A percentile compares a stretch with the other conserved stretches of the same genome.
Conservation (phyloP, 2,329 filamentous ascomycete species). For the Aspergillus ochraceoroseus region DNA sequence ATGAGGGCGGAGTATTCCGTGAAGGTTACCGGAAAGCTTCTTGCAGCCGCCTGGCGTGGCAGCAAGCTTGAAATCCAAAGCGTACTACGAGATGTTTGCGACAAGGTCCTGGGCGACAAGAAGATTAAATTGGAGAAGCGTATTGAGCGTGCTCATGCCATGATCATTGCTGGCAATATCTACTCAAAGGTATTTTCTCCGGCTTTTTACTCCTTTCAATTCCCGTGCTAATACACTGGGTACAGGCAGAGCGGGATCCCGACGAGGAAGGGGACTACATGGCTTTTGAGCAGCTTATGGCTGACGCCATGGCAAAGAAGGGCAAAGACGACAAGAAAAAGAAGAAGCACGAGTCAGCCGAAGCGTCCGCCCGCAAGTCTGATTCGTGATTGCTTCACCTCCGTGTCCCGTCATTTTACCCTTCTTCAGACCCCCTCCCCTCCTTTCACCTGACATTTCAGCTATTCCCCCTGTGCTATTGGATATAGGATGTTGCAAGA, state of each 20-base stretch:
- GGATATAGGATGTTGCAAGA: conserved; percentile 10
- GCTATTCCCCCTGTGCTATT: conserved; percentile 6
- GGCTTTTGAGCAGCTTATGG: conserved; percentile 96
- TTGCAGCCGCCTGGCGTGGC: conserved; percentile 92
- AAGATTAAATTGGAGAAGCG: conserved; percentile 78
- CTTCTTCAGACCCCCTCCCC: not conserved
- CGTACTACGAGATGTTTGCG: conserved; percentile 90
- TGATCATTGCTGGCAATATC: conserved; percentile 83
- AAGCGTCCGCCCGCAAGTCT: conserved; percentile 12
- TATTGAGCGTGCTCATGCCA: conserved; percentile 81
- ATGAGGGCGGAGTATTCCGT: conserved; percentile 93
- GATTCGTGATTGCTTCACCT: conserved; percentile 6
- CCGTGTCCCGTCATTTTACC: not conserved
- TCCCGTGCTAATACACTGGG: conserved; percentile 12
- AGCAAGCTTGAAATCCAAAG: conserved; percentile 98
- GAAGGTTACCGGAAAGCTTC: conserved; percentile 92
- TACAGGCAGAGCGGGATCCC: conserved; percentile 75
- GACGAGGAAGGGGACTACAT: conserved; percentile 99
- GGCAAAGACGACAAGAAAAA: conserved; percentile 70
- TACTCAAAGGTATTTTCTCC: conserved; percentile 66
- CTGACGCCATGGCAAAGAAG: conserved; percentile 93
- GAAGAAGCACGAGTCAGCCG: conserved; percentile 37
- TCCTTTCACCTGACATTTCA: not conserved
- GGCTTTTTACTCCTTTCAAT: not conserved
- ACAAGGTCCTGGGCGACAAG: conserved; percentile 73